These are phyloP conservation scores for Rhodamnia argentea DNA, from an alignment of 345 rosid species.

Conservation along the genomic window DNA sequence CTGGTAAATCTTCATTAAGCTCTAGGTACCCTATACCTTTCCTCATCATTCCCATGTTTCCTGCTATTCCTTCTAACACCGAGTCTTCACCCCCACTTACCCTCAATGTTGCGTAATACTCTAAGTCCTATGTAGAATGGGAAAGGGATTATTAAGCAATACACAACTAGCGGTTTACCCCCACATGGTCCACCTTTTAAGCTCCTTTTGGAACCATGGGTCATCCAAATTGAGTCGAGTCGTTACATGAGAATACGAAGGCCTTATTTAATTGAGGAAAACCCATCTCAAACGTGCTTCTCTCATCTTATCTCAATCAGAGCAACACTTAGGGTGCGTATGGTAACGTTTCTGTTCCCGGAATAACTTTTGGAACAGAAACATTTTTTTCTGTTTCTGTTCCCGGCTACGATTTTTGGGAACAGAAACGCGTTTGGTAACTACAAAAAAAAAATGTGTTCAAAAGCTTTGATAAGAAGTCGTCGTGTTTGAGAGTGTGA, in stretches of 20 bases:
- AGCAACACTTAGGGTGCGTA: not conserved
- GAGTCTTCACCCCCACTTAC: not conserved
- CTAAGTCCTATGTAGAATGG: not conserved
- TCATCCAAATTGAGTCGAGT: not conserved
- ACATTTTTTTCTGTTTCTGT: no score
- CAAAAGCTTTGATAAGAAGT: no score
- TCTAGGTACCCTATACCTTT: not conserved
- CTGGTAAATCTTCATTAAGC: not conserved
- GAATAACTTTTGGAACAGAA: no score
- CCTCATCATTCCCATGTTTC: not conserved
- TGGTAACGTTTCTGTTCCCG: no score
- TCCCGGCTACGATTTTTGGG: no score
- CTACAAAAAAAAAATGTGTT: no score
- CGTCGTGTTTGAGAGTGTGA: no score
- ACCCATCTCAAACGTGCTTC: not conserved
- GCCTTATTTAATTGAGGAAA: not conserved
- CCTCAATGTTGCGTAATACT: not conserved
- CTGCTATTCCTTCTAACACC: not conserved
- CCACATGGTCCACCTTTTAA: not conserved
- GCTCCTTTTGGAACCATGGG: not conserved
- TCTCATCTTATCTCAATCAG: not conserved
- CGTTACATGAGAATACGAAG: not conserved
- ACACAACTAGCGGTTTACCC: not conserved
- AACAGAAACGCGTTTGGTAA: no score
- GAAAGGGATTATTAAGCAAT: not conserved